phyloP scores from a whole-genome alignment of 2,329 filamentous ascomycete genomes.

The Pyrenophora seminiperda region DNA sequence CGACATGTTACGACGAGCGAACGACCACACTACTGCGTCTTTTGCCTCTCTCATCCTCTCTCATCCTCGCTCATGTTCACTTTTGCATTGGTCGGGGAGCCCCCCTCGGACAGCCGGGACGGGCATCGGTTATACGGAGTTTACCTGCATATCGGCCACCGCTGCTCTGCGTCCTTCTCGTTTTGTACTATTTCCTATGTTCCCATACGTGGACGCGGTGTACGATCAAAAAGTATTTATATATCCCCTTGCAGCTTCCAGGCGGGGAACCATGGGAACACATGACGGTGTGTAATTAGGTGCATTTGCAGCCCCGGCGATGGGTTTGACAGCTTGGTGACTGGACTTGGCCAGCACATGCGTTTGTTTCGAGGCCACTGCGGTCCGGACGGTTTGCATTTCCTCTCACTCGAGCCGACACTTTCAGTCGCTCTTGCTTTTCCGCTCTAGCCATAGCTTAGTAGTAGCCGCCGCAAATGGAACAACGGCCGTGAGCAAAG shows the following conservation, averaged over 20 bases:
- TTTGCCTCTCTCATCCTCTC: conserved; percentile 8
- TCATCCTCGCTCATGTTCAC: conserved; percentile 14
- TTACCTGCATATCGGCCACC: conserved; percentile 29
- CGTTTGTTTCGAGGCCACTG: conserved; percentile 15
- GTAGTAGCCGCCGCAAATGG: conserved; percentile 28
- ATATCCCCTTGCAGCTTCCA: conserved; percentile 22
- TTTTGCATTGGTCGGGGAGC: conserved; percentile 14
- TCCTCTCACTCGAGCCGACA: conserved; percentile 28
- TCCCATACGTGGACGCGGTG: conserved; percentile 25
- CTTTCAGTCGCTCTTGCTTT: conserved; percentile 21
- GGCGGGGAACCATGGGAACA: not conserved
- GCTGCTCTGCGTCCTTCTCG: conserved; percentile 25
- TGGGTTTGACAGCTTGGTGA: conserved; percentile 18
- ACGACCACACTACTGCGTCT: conserved; percentile 8
- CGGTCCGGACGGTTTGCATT: conserved; percentile 25
- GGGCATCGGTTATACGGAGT: conserved; percentile 28
- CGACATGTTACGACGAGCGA: conserved; percentile 23
- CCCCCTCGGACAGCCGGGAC: conserved; percentile 10
- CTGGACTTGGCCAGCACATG: conserved; percentile 9
- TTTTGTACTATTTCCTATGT: conserved; percentile 33
- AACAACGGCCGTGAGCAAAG: conserved; percentile 24
- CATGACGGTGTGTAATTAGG: conserved; percentile 16
- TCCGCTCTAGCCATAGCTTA: conserved; percentile 26
- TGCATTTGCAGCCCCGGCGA: conserved; percentile 30
- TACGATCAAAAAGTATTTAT: conserved; percentile 43